These are phyloP conservation scores for Leishmania arabica DNA, from an alignment of 208 protist species.

Conservation along the genomic window DNA sequence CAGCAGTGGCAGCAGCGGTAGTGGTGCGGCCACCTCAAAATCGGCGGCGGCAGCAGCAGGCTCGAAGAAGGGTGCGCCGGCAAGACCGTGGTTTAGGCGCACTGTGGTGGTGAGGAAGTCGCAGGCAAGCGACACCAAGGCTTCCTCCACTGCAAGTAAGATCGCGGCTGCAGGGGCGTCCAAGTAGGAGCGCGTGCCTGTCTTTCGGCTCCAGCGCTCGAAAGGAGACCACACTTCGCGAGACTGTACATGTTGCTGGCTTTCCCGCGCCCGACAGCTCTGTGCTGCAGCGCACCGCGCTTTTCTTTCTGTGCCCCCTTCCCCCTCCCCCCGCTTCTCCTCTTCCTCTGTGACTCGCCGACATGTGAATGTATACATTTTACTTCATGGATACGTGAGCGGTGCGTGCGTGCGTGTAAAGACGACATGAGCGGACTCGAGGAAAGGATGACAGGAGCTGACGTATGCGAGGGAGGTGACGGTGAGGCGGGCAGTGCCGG, in stretches of 20 bases:
- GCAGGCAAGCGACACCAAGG: background rate
- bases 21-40: background rate
- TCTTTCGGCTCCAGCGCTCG: background rate
- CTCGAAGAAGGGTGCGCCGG: constrained; percentile 3
- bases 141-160: background rate
- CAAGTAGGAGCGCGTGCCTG: background rate
- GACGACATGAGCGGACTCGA: background rate
- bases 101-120: background rate
- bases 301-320: background rate
- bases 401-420: background rate
- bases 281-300: background rate
- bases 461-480: background rate
- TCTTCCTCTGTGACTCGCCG: background rate
- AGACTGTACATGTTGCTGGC: background rate
- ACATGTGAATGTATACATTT: background rate
- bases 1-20: background rate
- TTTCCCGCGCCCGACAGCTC: too few relatives aligned
- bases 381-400: background rate
- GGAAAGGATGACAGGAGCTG: background rate
- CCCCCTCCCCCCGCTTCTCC: background rate
- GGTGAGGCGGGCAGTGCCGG: background rate
- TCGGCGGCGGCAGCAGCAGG: background rate
- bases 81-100: constrained; percentile 21
- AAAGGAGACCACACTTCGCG: background rate
- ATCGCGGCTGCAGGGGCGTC: background rate